Percentiles rank a stretch among this genome's conserved stretches.
Evolutionary conservation across 495 filamentous ascomycete genomes (phyloP).

Genomic region (Daldinia bambusicola): DNA sequence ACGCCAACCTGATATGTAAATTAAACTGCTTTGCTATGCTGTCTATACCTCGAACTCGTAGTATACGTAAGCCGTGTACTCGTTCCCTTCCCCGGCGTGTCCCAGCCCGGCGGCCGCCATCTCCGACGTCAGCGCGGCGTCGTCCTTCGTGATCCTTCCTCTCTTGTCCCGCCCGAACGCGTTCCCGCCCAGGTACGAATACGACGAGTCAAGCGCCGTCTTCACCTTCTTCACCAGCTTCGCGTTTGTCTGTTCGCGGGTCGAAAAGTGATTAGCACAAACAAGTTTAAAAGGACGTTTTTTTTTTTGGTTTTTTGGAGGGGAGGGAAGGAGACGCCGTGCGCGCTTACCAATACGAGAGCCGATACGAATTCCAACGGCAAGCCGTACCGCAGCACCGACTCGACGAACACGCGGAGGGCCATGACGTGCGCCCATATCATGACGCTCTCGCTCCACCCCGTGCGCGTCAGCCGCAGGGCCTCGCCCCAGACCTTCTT

Average conservation of each 20-base stretch:
- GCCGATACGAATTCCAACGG: slow-evolving; percentile 88
- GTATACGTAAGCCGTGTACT: slow-evolving; percentile 96
- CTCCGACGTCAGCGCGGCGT: slow-evolving; percentile 76
- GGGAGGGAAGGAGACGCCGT: neutral
- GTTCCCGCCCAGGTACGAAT: slow-evolving; percentile 93
- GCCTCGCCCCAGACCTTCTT: slow-evolving; percentile 90
- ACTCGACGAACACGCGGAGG: slow-evolving; percentile 95
- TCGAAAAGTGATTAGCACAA: slow-evolving; percentile 34
- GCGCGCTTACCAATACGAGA: slow-evolving; percentile 76
- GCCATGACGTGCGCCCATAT: slow-evolving; percentile 92
- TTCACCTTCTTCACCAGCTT: slow-evolving; percentile 87
- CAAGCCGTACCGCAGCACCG: slow-evolving; percentile 90
- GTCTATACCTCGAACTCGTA: slow-evolving; percentile 80
- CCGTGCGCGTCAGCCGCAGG: slow-evolving; percentile 82
- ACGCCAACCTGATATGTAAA: slow-evolving; percentile 31
- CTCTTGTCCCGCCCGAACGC: slow-evolving; percentile 95
- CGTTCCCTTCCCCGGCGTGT: slow-evolving; percentile 70
- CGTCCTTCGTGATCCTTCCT: slow-evolving; percentile 87
- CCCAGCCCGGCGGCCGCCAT: slow-evolving; percentile 75
- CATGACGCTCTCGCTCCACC: slow-evolving; percentile 95
- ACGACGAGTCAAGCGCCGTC: slow-evolving; percentile 79
- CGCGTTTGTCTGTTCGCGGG: slow-evolving; percentile 71
- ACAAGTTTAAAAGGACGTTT: too few species aligned
- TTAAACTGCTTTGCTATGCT: slow-evolving; percentile 20
- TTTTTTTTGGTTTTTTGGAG: too few species aligned